Percentiles rank a stretch among this genome's conserved stretches.
phyloP scores from a whole-genome alignment of 345 rosid genomes.

The Brassica juncea region DNA sequence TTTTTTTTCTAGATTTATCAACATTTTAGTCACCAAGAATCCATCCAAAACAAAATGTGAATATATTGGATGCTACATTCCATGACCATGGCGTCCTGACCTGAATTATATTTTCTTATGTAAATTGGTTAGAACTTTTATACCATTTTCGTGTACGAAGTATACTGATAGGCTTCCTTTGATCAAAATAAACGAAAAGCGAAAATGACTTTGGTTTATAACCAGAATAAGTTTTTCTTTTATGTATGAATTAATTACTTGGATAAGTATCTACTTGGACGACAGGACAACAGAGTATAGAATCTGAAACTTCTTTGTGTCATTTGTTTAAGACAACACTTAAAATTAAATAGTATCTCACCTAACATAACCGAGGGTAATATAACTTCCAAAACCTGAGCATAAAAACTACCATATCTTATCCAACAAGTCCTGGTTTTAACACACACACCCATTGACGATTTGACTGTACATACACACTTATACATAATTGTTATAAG shows the following conservation, averaged over 20 bases:
- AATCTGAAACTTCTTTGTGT: not conserved
- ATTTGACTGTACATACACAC: not conserved
- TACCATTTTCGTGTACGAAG: not conserved
- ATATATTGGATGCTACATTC: not conserved
- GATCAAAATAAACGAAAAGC: not conserved
- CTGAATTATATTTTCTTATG: not conserved
- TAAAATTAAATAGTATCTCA: not conserved
- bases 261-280: not conserved
- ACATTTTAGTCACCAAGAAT: not conserved
- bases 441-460: not conserved
- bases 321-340: not conserved
- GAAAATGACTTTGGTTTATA: not conserved
- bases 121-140: not conserved
- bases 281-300: not conserved
- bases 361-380: not conserved
- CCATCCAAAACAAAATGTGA: not conserved
- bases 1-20: not conserved
- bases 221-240: not conserved
- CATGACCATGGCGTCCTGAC: not conserved
- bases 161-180: not conserved
- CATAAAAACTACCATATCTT: not conserved
- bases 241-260: no score
- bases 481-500: not conserved
- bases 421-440: not conserved
- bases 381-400: no score